phyloP scores from a whole-genome alignment of 257 asterid genomes.

The Linderniella brevidens region DNA sequence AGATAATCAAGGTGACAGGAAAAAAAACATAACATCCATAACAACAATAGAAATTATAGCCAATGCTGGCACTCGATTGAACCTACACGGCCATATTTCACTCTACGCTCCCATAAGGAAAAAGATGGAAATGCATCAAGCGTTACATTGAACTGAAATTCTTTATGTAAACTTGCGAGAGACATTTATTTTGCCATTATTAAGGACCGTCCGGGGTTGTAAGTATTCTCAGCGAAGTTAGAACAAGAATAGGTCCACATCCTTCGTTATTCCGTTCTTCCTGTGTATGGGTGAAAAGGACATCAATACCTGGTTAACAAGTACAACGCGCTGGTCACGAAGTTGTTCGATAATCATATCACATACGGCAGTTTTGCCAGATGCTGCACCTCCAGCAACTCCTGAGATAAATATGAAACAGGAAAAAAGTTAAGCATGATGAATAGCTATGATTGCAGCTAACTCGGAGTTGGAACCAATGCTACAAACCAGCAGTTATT shows the following conservation, averaged over 20 bases:
- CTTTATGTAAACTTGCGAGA: too few species aligned
- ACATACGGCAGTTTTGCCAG: slow-evolving; percentile 98
- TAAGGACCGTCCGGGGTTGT: too few species aligned
- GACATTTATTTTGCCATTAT: too few species aligned
- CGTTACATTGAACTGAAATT: too few species aligned
- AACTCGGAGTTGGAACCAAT: too few species aligned
- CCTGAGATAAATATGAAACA: slow-evolving; percentile 28
- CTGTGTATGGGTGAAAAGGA: slow-evolving; percentile 1
- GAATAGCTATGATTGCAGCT: background rate
- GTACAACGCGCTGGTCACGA: slow-evolving; percentile 95
- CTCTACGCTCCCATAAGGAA: too few species aligned
- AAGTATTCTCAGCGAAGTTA: background rate
- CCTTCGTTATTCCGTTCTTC: background rate
- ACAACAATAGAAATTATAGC: too few species aligned
- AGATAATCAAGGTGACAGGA: background rate
- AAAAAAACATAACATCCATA: background rate
- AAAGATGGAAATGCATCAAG: too few species aligned
- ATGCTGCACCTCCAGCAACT: slow-evolving; percentile 98
- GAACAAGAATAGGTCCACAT: background rate
- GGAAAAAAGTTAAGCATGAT: background rate
- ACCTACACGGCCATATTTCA: too few species aligned
- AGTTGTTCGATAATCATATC: slow-evolving; percentile 97
- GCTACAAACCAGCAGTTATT: too few species aligned
- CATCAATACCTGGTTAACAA: slow-evolving; percentile 69
- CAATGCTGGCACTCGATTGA: too few species aligned